These are phyloP conservation scores for Fraxinus sp. DNA, from an alignment of 305 asterid species.

Conservation along the genomic window DNA sequence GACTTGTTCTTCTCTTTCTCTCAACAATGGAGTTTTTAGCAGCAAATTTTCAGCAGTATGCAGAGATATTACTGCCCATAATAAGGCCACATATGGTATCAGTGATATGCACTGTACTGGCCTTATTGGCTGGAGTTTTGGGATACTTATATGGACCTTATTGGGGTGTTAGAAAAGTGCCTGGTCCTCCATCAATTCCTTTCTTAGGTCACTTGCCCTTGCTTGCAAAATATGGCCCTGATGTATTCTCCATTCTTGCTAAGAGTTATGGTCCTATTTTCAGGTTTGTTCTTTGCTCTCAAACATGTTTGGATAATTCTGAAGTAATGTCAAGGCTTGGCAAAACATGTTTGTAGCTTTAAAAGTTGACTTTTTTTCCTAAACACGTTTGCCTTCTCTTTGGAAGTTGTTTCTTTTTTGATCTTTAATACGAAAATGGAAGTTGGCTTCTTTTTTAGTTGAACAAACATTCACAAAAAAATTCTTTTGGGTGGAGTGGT, in stretches of 20 bases:
- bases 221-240: constrained; percentile 90
- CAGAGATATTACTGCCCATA: constrained; percentile 16
- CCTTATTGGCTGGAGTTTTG: constrained; percentile 38
- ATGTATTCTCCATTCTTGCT: constrained; percentile 75
- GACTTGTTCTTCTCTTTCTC: constrained; percentile 1
- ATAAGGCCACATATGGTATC: constrained; percentile 26
- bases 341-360: background rate
- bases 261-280: constrained; percentile 75
- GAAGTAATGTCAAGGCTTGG: background rate
- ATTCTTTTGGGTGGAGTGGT: background rate
- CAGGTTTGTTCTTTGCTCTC: constrained; percentile 54
- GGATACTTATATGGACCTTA: constrained; percentile 69
- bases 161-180: constrained; percentile 82
- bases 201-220: constrained; percentile 83
- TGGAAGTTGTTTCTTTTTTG: background rate
- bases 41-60: constrained; percentile 2
- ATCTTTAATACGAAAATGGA: constrained; percentile 5
- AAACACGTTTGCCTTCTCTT: background rate
- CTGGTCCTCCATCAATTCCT: constrained; percentile 86
- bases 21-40: constrained; percentile 33
- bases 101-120: constrained; percentile 30
- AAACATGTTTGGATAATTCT: background rate
- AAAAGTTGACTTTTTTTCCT: background rate
- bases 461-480: background rate
- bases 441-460: background rate